Percentiles rank a stretch among this genome's conserved stretches.
These are phyloP conservation scores for Pseudogymnoascus pannorum DNA, from an alignment of 2,329 filamentous ascomycete species.

Conservation along the genomic window DNA sequence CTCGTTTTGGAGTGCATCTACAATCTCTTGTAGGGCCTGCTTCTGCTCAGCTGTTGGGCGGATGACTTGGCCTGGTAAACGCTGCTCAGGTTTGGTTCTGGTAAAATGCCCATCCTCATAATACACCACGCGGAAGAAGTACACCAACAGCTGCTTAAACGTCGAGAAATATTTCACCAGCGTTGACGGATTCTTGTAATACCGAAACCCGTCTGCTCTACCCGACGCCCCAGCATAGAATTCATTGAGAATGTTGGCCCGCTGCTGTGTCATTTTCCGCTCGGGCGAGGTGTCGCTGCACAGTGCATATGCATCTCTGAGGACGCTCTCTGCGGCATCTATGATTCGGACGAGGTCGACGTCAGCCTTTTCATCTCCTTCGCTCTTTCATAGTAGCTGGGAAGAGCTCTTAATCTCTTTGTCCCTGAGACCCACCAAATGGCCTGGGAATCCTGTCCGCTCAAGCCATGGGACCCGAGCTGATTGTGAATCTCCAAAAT, in stretches of 20 bases:
- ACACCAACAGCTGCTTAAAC: slow-evolving; percentile 15
- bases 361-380: neutral
- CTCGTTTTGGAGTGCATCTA: neutral
- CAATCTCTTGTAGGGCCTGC: slow-evolving; percentile 11
- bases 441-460: too few species aligned
- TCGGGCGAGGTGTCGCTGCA: slow-evolving; percentile 12
- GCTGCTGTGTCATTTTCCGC: slow-evolving; percentile 15
- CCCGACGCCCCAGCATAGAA: slow-evolving; percentile 12
- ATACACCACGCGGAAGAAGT: slow-evolving; percentile 13
- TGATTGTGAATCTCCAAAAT: slow-evolving; percentile 13
- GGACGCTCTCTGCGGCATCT: slow-evolving; percentile 8
- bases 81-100: neutral
- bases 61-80: neutral
- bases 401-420: too few species aligned
- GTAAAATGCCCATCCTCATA: neutral
- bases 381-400: too few species aligned
- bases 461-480: slow-evolving; percentile 14
- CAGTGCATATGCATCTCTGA: slow-evolving; percentile 12
- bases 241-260: slow-evolving; percentile 15
- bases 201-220: slow-evolving; percentile 11
- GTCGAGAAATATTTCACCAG: slow-evolving; percentile 14
- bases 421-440: too few species aligned
- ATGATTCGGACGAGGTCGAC: slow-evolving; percentile 11
- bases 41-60: neutral
- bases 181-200: slow-evolving; percentile 13